Base-by-base conservation (phyloP, 768 basidiomycete species). In the Leccinum uliginosum region DNA sequence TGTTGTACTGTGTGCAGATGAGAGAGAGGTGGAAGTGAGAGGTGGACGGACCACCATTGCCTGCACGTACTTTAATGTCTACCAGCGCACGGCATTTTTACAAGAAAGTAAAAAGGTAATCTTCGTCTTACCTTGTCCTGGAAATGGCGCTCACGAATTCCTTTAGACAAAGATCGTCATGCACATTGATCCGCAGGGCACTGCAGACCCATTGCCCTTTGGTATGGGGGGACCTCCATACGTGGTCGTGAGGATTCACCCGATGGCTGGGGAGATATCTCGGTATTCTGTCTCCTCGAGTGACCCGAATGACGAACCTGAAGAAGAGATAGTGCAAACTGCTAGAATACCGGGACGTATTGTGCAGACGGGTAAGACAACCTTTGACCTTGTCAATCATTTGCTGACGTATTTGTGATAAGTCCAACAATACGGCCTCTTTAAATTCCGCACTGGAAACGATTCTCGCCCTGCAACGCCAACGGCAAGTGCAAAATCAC, bases 401-500 rank as follows among this genome's bases (percentile, higher is more conserved):
- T 49, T 17, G 40, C 35, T 59, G 38, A 49, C 27, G n/a, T 50
- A n/a, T 47, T 27, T 14, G 50, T 14, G 23, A 19, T 30, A 30
- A 94, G 91, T 93, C 54, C 89, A 94, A 65, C 90, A 91, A 67
- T 93, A 85, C 58, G 92, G 93, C 15, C 74, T 97, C 53, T 96
- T 94, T 75, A 87, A 90, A 67, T 94, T 95, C 72, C 81, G 81
- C 27, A 92, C 92, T 0, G 86, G 85, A 30, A 83, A 81, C 53
- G 86, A 76, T 44, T 86, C 94, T 23, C 73, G 81, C n/a, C 94
- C 95, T 6, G 82, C 86, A 2, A 98, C 94, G 0, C 95, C 94
- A 4, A 91, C 90, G 0, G 81, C 84, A 1, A 83, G 79, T 47
- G 82, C 85, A n/a, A 85, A 89, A 38, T 78, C 82, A 17, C 77